Base-by-base conservation (phyloP, 1,139 yeast genomes). In the Candida sanyaensis region DNA sequence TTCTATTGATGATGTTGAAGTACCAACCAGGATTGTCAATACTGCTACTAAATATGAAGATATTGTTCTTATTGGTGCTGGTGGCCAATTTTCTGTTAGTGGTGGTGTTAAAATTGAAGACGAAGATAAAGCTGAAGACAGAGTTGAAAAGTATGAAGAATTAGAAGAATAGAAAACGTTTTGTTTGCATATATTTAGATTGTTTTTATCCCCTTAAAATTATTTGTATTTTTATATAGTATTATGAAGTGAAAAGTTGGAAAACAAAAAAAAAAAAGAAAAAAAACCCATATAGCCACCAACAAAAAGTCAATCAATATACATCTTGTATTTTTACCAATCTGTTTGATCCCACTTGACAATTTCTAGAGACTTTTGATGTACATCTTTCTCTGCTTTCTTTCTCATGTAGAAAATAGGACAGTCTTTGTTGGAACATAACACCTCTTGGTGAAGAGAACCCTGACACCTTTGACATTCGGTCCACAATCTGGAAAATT, bases 381-480 rank as follows among this genome's bases (percentile, higher is more conserved):
- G 73, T 9, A 88, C 81, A 63, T 92, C 98, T 64, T 91, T 92
- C 63, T 89, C 97, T 2, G 92, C 96, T 64, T 93, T 92, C 65
- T 86, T 92, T 61, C 99, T 79, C 99, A 95, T 93, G 66, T 93
- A 95, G 61, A 93, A 95, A 34, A 95, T 93, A 1, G 98, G 97
- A 69, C 99, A 95, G 67, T 93, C 98, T 58, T 91, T 91, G 57
- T 93, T 90, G 0, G 97, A 86, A 65, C 99, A 95, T 37, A 93
- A 73, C 6, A 95, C 99, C 59, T 93, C 98, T 66, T 91, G 97
- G 60, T 93, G 97, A 50, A 95, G 71, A 23, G 96, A 88, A 0
- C 98, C 98, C 60, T 95, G 98, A 65, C 99, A 95, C 55, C 98
- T 76, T 69, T 95, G 99, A 64, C 99, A 95, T 63, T 95, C 97